phyloP scores from a whole-genome alignment of 2,329 filamentous ascomycete species.

The Shiraia bambusicola region DNA sequence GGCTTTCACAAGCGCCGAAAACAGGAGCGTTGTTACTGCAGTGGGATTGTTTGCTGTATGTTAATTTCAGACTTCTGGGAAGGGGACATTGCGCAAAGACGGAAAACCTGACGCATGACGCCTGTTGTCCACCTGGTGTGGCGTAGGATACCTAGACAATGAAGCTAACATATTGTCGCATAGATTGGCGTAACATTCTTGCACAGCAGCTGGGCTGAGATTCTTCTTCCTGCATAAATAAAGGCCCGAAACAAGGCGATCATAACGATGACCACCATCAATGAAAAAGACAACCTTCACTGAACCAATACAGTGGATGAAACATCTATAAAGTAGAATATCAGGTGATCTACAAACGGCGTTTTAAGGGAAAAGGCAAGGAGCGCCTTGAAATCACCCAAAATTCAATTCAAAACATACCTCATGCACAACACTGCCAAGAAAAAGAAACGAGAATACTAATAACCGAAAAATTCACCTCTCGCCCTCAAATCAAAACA shows the following conservation, averaged over 20 bases:
- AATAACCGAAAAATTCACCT: too few species aligned
- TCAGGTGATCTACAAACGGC: conserved; percentile 8
- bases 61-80: too few species aligned
- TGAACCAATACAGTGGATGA: too few species aligned
- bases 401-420: neutral
- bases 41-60: conserved; percentile 55
- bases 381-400: neutral
- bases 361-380: conserved; percentile 5
- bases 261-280: neutral
- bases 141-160: neutral
- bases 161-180: conserved; percentile 18
- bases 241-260: conserved; percentile 1
- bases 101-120: conserved; percentile 4
- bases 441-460: neutral
- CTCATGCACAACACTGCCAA: neutral
- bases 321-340: conserved; percentile 2
- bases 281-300: too few species aligned
- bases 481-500: too few species aligned
- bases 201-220: conserved; percentile 56
- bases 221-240: conserved; percentile 52
- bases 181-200: conserved; percentile 56
- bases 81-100: conserved; percentile 1
- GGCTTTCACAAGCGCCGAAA: conserved; percentile 50
- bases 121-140: neutral
- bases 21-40: conserved; percentile 51